Conservation (phyloP, 257 asterid species). For the Cynanchum wilfordii region DNA sequence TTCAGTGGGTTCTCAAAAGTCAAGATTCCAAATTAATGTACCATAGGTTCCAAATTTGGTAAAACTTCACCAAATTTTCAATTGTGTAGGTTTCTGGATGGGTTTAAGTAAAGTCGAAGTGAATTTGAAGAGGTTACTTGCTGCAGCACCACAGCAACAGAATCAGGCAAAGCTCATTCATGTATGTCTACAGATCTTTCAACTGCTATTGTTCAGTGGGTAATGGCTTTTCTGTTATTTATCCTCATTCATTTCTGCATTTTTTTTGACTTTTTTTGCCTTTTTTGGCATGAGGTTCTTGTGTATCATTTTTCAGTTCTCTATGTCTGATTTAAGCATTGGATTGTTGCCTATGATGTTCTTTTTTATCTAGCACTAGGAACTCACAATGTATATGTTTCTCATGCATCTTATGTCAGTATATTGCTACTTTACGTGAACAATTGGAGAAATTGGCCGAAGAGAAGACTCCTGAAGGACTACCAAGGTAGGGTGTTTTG, state of each 20-base stretch:
- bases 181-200: slow-evolving; percentile 43
- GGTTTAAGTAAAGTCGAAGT: slow-evolving; percentile 78
- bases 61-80: neutral
- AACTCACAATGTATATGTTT: neutral
- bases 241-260: neutral
- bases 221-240: neutral
- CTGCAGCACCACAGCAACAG: slow-evolving; percentile 75
- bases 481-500: slow-evolving; percentile 58
- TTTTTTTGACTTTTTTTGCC: neutral
- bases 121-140: slow-evolving; percentile 75
- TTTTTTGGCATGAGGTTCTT: neutral
- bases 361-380: neutral
- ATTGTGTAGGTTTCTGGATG: slow-evolving; percentile 26
- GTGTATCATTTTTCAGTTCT: neutral
- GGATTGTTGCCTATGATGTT: neutral
- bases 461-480: slow-evolving; percentile 71
- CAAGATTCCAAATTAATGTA: too few species aligned
- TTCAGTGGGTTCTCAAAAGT: too few species aligned
- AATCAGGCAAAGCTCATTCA: slow-evolving; percentile 79
- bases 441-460: slow-evolving; percentile 83
- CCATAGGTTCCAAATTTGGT: too few species aligned
- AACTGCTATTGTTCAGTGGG: slow-evolving; percentile 11
- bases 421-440: slow-evolving; percentile 80
- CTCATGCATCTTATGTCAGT: slow-evolving; percentile 39
- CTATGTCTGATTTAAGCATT: neutral